Evolutionary conservation across 2,329 filamentous ascomycete genomes (phyloP), one percentile per base, ranked within the genome.

Genomic region (Arachnomyces sp.): DNA sequence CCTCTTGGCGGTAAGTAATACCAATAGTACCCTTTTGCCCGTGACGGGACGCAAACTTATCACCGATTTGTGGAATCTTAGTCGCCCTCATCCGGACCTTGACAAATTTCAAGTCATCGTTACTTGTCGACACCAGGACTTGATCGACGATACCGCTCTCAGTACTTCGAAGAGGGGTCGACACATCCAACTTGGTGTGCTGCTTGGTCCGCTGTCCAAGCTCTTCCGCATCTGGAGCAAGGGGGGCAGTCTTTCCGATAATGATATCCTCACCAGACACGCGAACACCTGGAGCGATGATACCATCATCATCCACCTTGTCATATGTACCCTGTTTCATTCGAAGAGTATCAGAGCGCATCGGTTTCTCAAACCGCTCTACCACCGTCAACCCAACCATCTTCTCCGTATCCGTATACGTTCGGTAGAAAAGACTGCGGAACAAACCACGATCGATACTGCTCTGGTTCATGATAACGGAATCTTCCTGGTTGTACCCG

Each of bases 401-500:
- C 74, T 96, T 96, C 68, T 98, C 92, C 50, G 88, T 87, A 58
- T 98, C 92, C 25, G 88, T 93, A 66, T 98, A 98, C 8, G 90
- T 88, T 52, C 93, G 82, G 77, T 94, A 98, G 72, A 96, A 98
- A 40, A 98, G 68, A 76, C 88, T 95, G 57, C 93, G 79, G 81
- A 98, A 98, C 3, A 98, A 74, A 47, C 92, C 92, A 57, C 92
- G 84, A 64, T 98, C 92, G 56, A 98, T 96, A 65, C 88, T 94
- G 68, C 88, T 95, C 70, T 98, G 92, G 65, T 98, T 98, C 92
- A 98, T 96, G 56, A 98, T 94, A 51, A 98, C 90, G 51, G 92
- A 98, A 79, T 98, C 92, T 87, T 98, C 92, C 63, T 98, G 93
- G 66, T 98, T 98, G 72, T 98, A 98, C 44, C 92, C 92, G 40